Base-by-base conservation (phyloP, 208 protist species). In the Sergeia podlipaevii region DNA sequence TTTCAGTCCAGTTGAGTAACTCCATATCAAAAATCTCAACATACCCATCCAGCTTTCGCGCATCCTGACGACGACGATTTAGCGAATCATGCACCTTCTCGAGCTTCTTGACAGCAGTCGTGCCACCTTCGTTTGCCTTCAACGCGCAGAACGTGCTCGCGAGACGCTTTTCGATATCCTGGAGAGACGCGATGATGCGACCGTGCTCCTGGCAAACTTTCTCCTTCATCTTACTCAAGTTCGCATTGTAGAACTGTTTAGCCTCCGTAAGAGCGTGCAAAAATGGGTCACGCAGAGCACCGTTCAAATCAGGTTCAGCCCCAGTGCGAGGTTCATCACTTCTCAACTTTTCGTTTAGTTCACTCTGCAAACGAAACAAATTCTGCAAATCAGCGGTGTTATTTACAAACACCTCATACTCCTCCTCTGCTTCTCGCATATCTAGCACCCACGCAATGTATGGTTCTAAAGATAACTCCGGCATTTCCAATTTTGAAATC, bases 1-100 rank as follows among this genome's bases (percentile, higher is more conserved):
- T 80, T 39, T 82, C 80, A 7, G 77, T 80, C 70, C 87, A 85
- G 48, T 77, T 79, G 33, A 91, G 70, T 30, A 78, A 53, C 26
- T 74, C 73, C 61, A 78, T 80, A 8, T 85, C 76, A 20, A 96
- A 54, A 17, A 83, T 72, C 13, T 79, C 66, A 17, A 74, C 73
- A 47, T 89, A 85, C 29, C 74, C 54, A 53, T 88, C 83, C 24
- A 96, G 70, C 55, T 68, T 62, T 17, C 48, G 57, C 24, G 70
- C 57, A 13, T 84, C 60, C 32, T 61, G 47, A 4, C 70, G 67
- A 17, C 57, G 45, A 11, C 47, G 60, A 1, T 21, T 55, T 1
- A 91, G 47, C 8, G 10, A 51, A 8, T 75, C 46, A 13, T 61
- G 70, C 4, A 84, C 59, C 10, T 47, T 53, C n/a, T 80, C 54